Conservation (phyloP, 805 yeast species). For the Suhomyces vadensis region DNA sequence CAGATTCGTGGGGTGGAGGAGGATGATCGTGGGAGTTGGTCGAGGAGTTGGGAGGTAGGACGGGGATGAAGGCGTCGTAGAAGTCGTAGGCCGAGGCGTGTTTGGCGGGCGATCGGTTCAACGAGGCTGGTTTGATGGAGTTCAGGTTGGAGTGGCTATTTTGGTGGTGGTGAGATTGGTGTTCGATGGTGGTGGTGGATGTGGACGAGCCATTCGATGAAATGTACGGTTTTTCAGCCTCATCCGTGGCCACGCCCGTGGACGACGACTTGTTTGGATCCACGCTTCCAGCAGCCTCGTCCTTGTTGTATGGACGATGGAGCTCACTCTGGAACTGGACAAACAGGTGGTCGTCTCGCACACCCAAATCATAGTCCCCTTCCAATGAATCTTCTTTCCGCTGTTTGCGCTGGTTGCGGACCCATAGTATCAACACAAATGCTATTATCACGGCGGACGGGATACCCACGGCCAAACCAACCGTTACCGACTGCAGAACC, state of each 20-base stretch:
- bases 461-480: constrained; percentile 44
- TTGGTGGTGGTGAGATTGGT: constrained; percentile 3
- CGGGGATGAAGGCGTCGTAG: constrained; percentile 44
- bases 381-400: constrained; percentile 31
- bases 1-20: constrained; percentile 3
- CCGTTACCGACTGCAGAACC: constrained; percentile 26
- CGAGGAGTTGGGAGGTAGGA: constrained; percentile 22
- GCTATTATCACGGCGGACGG: constrained; percentile 35
- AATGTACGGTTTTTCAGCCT: constrained; percentile 11
- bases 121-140: constrained; percentile 1
- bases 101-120: constrained; percentile 8
- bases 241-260: constrained; percentile 8
- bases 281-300: constrained; percentile 1
- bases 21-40: constrained; percentile 3
- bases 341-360: constrained; percentile 38
- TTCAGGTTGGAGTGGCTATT: constrained; percentile 1
- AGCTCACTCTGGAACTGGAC: constrained; percentile 39
- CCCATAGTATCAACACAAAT: constrained; percentile 26
- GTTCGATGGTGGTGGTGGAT: constrained; percentile 11
- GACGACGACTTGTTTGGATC: constrained; percentile 14
- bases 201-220: constrained; percentile 10
- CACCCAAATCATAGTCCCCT: constrained; percentile 34
- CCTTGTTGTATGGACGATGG: constrained; percentile 22
- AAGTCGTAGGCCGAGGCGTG: constrained; percentile 39
- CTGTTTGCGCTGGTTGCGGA: constrained; percentile 32